Evolutionary conservation across 2,329 filamentous ascomycete genomes (phyloP).

Genomic region (Phoma sp.): DNA sequence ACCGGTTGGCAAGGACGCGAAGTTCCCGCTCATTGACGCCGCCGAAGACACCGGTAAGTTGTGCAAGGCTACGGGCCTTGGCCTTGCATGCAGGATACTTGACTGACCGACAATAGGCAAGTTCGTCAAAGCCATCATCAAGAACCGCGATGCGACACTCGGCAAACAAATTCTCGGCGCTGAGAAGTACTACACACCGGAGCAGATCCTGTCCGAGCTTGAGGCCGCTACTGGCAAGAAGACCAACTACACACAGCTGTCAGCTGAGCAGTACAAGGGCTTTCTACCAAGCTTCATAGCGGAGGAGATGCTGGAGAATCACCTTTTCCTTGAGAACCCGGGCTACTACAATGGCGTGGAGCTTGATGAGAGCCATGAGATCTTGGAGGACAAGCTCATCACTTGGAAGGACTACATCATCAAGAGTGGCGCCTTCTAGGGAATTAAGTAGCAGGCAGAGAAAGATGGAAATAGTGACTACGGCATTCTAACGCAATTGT

Average conservation of each 20-base stretch:
- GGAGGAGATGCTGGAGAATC: conserved; percentile 62
- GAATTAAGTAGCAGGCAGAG: too few relatives aligned
- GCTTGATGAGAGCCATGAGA: conserved; percentile 48
- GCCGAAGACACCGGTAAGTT: conserved; percentile 53
- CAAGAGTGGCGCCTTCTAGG: conserved; percentile 9
- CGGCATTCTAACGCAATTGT: neutral
- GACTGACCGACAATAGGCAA: conserved; percentile 32
- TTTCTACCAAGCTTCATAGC: conserved; percentile 50
- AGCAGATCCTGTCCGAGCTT: conserved; percentile 44
- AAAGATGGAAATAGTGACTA: too few relatives aligned
- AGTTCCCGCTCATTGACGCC: conserved; percentile 54
- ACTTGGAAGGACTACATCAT: conserved; percentile 9
- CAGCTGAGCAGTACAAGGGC: conserved; percentile 50
- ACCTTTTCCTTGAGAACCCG: conserved; percentile 58
- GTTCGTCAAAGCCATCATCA: conserved; percentile 30
- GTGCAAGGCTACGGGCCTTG: conserved; percentile 12
- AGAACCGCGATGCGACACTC: conserved; percentile 30
- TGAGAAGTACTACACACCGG: conserved; percentile 34
- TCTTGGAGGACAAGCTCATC: conserved; percentile 9
- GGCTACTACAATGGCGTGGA: conserved; percentile 60
- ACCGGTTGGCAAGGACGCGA: conserved; percentile 13
- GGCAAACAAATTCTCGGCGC: conserved; percentile 55
- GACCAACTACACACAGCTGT: conserved; percentile 11
- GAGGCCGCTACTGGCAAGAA: conserved; percentile 35
- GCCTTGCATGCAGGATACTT: neutral